Percentiles rank a stretch among this genome's conserved stretches.
Conservation (phyloP, 495 filamentous ascomycete genomes). For the Penicillium diatomitis region DNA sequence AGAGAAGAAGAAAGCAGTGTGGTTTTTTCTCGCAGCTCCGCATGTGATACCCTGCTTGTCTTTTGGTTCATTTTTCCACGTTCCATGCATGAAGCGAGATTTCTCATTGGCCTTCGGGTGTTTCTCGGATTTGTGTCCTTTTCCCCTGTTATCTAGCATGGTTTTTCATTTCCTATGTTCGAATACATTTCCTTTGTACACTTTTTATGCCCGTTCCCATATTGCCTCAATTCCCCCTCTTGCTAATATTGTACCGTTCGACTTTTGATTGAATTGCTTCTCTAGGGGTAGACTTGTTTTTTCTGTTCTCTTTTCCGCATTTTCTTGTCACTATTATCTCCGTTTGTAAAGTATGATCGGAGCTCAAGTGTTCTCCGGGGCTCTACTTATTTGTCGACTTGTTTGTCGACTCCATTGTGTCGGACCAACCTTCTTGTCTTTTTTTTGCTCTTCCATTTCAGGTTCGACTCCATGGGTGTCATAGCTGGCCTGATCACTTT, state of each 20-base stretch:
- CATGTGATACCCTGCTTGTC: constrained; percentile 39
- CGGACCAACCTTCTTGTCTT: background rate
- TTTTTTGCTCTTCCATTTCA: background rate
- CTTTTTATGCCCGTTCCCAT: constrained; percentile 24
- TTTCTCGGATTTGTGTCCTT: constrained; percentile 8
- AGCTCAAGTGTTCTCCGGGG: constrained; percentile 15
- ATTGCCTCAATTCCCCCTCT: constrained; percentile 1
- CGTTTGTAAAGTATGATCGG: constrained; percentile 33
- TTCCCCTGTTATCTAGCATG: constrained; percentile 25
- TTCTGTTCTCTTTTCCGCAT: constrained; percentile 12
- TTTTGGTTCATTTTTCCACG: constrained; percentile 10
- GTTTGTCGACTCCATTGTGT: constrained; percentile 1
- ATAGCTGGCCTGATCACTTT: too few species aligned
- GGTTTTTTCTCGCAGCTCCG: constrained; percentile 32
- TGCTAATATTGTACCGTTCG: background rate
- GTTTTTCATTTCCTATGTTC: constrained; percentile 20
- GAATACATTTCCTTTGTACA: constrained; percentile 30
- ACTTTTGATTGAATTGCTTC: background rate
- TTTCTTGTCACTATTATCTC: constrained; percentile 34
- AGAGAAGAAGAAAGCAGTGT: constrained; percentile 25
- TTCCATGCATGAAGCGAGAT: constrained; percentile 33
- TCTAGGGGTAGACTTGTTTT: background rate
- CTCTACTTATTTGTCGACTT: constrained; percentile 1
- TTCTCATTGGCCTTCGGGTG: constrained; percentile 19
- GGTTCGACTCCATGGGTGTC: background rate